Conservation (phyloP, 208 protist species). For the Herpetomonas samuelpessoai region DNA sequence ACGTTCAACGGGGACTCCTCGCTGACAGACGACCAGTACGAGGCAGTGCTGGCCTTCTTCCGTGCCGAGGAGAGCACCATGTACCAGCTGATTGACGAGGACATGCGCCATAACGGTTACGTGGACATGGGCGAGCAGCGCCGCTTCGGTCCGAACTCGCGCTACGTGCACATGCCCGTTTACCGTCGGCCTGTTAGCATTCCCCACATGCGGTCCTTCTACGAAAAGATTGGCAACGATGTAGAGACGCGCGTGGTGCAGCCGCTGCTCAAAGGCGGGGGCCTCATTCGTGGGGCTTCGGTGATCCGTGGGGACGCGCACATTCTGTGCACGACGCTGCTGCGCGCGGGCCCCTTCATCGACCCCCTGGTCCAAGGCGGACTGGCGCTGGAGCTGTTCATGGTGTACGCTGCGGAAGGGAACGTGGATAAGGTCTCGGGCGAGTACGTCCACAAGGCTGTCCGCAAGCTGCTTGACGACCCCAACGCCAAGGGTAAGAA, state of each 20-base stretch:
- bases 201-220: constrained; percentile 33
- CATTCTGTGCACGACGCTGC: constrained; percentile 39
- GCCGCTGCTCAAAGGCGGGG: constrained; percentile 19
- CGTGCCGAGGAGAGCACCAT: constrained; percentile 32
- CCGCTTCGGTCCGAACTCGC: constrained; percentile 19
- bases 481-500: not conserved
- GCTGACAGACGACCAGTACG: constrained; percentile 74
- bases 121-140: constrained; percentile 26
- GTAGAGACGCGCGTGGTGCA: constrained; percentile 36
- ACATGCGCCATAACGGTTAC: constrained; percentile 35
- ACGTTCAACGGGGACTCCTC: constrained; percentile 52
- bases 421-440: constrained; percentile 22
- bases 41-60: constrained; percentile 47
- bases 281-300: constrained; percentile 16
- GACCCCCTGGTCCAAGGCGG: constrained; percentile 43
- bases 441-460: constrained; percentile 32
- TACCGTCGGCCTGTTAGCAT: constrained; percentile 29
- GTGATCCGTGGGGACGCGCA: constrained; percentile 39
- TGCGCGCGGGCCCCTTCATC: constrained; percentile 48
- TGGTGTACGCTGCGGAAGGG: constrained; percentile 36
- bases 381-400: constrained; percentile 38
- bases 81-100: constrained; percentile 29
- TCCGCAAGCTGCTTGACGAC: constrained; percentile 8
- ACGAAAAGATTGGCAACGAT: constrained; percentile 30
- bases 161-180: constrained; percentile 24